Percentiles rank a stretch among this genome's conserved stretches.
phyloP scores from a whole-genome alignment of 495 filamentous ascomycete genomes.

The Aspergillus saccharolyticus region DNA sequence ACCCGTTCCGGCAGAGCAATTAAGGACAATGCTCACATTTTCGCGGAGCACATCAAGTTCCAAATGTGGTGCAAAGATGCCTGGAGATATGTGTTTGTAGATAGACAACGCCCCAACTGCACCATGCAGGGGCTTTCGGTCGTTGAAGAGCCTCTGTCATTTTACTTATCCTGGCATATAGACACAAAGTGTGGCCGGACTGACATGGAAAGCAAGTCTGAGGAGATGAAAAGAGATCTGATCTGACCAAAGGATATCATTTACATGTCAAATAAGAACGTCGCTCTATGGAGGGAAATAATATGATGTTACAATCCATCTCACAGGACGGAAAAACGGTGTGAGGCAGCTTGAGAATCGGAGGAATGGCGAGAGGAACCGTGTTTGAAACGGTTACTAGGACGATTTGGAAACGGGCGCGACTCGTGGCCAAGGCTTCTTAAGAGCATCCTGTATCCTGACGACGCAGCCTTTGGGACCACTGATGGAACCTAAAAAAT shows the following conservation, averaged over 20 bases:
- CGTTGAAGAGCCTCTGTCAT: neutral
- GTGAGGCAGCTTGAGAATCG: constrained; percentile 1
- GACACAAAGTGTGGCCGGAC: neutral
- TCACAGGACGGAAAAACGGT: neutral
- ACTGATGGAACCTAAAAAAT: constrained; percentile 58
- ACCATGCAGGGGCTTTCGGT: neutral
- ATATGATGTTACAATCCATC: constrained; percentile 43
- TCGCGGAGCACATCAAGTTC: neutral
- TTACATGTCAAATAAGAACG: constrained; percentile 46
- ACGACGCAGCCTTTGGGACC: constrained; percentile 82
- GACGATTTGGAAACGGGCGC: constrained; percentile 38
- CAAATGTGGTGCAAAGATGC: constrained; percentile 12
- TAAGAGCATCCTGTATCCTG: constrained; percentile 83
- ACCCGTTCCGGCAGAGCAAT: constrained; percentile 51
- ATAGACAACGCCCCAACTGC: neutral
- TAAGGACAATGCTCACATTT: constrained; percentile 5
- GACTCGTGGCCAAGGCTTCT: constrained; percentile 74
- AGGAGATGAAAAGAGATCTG: constrained; percentile 3
- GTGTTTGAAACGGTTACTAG: constrained; percentile 16
- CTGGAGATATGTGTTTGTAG: constrained; percentile 6
- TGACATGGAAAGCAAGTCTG: neutral
- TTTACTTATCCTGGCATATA: neutral
- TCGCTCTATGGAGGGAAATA: constrained; percentile 35
- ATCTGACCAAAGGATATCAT: constrained; percentile 39
- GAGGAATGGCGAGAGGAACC: constrained; percentile 8